A percentile compares a stretch with the other conserved stretches of the same genome.
These are phyloP conservation scores for Aureobasidium musti DNA, from an alignment of 2,329 filamentous ascomycete genomes.

Conservation along the genomic window DNA sequence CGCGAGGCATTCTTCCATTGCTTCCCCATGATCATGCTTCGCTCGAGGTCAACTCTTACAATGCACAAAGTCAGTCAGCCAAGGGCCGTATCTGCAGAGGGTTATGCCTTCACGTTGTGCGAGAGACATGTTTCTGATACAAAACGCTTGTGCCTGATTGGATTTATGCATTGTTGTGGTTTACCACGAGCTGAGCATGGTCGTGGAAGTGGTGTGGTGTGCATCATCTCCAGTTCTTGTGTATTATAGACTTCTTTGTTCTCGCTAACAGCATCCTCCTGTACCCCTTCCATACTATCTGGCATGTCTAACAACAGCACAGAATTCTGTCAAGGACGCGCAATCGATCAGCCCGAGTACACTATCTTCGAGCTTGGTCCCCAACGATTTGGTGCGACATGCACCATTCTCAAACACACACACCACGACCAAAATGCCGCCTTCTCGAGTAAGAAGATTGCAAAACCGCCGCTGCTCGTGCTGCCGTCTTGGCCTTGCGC, in stretches of 20 bases:
- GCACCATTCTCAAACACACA: background rate
- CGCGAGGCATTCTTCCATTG: background rate
- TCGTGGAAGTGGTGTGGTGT: background rate
- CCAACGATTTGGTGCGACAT: slow-evolving; percentile 25
- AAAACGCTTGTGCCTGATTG: background rate
- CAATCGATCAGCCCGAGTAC: slow-evolving; percentile 7
- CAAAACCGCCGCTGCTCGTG: slow-evolving; percentile 24
- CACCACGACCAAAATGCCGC: slow-evolving; percentile 9
- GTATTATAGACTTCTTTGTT: background rate
- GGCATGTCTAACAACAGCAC: background rate
- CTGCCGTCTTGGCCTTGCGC: slow-evolving; percentile 15
- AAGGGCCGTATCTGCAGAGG: background rate
- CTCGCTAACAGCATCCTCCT: background rate
- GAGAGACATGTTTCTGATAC: background rate
- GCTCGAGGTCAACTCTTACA: background rate
- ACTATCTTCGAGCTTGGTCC: slow-evolving; percentile 15
- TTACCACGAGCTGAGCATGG: background rate
- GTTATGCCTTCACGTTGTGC: background rate
- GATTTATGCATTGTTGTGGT: background rate
- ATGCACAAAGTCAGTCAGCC: background rate
- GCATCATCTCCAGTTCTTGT: background rate
- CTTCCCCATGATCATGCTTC: background rate
- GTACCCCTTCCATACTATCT: background rate
- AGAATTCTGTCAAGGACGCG: slow-evolving; percentile 19
- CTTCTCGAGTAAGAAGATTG: slow-evolving; percentile 16